Evolutionary conservation across 1,284 basidiomycete genomes (phyloP).

Genomic region (Cutaneotrichosporon dermatis): DNA sequence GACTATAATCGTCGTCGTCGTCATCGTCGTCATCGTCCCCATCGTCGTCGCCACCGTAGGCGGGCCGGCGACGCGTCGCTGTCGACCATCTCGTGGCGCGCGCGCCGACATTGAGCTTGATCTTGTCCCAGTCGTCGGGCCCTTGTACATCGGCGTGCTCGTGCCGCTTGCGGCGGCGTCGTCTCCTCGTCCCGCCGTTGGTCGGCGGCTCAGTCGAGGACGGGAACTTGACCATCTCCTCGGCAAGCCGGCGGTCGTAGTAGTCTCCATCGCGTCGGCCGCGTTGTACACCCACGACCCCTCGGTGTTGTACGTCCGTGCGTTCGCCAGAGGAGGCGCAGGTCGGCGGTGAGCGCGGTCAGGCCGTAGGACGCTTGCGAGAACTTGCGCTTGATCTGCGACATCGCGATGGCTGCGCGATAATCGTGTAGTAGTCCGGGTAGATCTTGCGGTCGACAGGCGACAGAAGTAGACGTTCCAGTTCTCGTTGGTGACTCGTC

Average conservation of each 20-base stretch:
- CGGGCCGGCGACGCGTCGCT: conserved; percentile 16
- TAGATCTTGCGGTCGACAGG: conserved; percentile 77
- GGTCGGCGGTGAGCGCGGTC: conserved; percentile 70
- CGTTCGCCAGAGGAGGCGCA: conserved; percentile 86
- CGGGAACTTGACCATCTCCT: conserved; percentile 26
- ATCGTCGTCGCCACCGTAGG: too few relatives aligned
- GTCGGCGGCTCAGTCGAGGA: neutral
- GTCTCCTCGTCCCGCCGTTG: conserved; percentile 14
- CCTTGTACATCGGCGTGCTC: conserved; percentile 45
- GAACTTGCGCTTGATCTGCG: conserved; percentile 78
- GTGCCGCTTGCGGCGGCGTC: conserved; percentile 36
- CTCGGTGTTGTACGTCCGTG: conserved; percentile 70
- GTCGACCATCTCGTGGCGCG: conserved; percentile 17
- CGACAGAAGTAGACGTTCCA: conserved; percentile 79
- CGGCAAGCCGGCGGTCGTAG: conserved; percentile 58
- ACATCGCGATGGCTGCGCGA: conserved; percentile 72
- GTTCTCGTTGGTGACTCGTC: conserved; percentile 61
- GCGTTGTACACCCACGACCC: conserved; percentile 86
- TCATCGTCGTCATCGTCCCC: conserved; percentile 21
- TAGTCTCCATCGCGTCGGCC: conserved; percentile 84
- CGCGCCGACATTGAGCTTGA: conserved; percentile 38
- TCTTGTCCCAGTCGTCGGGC: conserved; percentile 30
- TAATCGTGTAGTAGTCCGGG: conserved; percentile 81
- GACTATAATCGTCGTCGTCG: conserved; percentile 3
- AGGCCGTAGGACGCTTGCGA: conserved; percentile 73